A percentile compares a stretch with the other conserved stretches of the same genome.
phyloP scores from a whole-genome alignment of 140 eudicot genomes.

The Senecio squalidus region DNA sequence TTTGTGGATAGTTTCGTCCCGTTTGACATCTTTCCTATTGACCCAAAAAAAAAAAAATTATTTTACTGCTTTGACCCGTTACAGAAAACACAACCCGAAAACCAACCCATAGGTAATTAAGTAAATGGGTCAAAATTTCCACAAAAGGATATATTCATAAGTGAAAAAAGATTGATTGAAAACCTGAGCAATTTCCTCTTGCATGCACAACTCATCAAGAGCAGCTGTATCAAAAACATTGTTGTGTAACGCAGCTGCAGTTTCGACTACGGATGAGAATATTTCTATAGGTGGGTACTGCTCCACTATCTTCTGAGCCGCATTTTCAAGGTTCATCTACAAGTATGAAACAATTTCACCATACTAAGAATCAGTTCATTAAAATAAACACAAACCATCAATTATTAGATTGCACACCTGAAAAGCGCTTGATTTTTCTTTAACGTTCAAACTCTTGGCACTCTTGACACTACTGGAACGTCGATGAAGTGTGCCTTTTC shows the following conservation, averaged over 20 bases:
- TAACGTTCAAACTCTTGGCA: slow-evolving; percentile 33
- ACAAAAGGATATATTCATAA: neutral
- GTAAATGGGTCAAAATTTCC: neutral
- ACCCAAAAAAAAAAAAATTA: no score
- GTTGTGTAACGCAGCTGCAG: slow-evolving; percentile 32
- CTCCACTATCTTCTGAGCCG: slow-evolving; percentile 54
- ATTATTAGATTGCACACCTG: slow-evolving; percentile 40
- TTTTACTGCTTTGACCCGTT: neutral
- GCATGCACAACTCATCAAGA: neutral
- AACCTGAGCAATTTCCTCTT: slow-evolving; percentile 17
- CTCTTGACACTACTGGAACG: slow-evolving; percentile 32
- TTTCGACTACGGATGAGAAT: slow-evolving; percentile 57
- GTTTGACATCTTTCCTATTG: no score
- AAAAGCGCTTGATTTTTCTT: slow-evolving; percentile 28
- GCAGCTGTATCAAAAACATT: slow-evolving; percentile 19
- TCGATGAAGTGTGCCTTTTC: slow-evolving; percentile 28
- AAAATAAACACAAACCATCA: slow-evolving; percentile 1
- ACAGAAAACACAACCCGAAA: neutral
- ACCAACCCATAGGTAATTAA: neutral
- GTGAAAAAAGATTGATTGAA: neutral
- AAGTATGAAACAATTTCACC: slow-evolving; percentile 3
- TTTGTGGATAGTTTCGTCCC: no score
- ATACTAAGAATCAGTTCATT: neutral
- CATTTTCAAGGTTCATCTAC: slow-evolving; percentile 49
- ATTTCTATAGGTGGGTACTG: slow-evolving; percentile 54